Evolutionary conservation across 1,139 yeast genomes (phyloP).

Genomic region (Ogataea hybrid): DNA sequence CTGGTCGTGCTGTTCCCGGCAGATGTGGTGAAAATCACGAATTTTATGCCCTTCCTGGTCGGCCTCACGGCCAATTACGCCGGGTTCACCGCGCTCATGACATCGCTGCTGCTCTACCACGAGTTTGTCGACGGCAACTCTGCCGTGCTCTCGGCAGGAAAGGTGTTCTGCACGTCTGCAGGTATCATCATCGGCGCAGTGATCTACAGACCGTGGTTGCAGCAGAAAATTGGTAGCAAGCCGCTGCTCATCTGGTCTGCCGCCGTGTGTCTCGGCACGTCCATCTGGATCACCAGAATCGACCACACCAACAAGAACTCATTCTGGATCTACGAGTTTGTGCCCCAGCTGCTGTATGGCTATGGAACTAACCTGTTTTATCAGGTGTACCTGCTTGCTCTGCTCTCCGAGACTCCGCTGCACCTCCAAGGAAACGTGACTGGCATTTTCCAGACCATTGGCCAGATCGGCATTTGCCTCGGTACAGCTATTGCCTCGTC

Average conservation of each 20-base stretch:
- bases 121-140: conserved; percentile 20
- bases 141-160: conserved; percentile 30
- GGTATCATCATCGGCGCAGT: conserved; percentile 17
- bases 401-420: conserved; percentile 30
- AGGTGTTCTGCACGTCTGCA: conserved; percentile 27
- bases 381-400: conserved; percentile 19
- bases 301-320: conserved; percentile 16
- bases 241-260: conserved; percentile 20
- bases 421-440: conserved; percentile 34
- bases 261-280: not conserved
- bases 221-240: conserved; percentile 20
- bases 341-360: conserved; percentile 23
- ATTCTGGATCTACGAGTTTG: conserved; percentile 32
- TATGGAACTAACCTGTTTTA: conserved; percentile 19
- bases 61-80: conserved; percentile 13
- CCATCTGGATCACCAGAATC: conserved; percentile 28
- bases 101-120: conserved; percentile 18
- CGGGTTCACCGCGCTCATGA: conserved; percentile 10
- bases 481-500: conserved; percentile 23
- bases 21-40: conserved; percentile 19
- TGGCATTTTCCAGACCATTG: conserved; percentile 32
- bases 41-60: conserved; percentile 18
- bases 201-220: conserved; percentile 12
- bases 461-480: conserved; percentile 31
- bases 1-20: conserved; percentile 25